Conservation (phyloP, 352 stramenopile species). For the Globisporangium spinosum region DNA sequence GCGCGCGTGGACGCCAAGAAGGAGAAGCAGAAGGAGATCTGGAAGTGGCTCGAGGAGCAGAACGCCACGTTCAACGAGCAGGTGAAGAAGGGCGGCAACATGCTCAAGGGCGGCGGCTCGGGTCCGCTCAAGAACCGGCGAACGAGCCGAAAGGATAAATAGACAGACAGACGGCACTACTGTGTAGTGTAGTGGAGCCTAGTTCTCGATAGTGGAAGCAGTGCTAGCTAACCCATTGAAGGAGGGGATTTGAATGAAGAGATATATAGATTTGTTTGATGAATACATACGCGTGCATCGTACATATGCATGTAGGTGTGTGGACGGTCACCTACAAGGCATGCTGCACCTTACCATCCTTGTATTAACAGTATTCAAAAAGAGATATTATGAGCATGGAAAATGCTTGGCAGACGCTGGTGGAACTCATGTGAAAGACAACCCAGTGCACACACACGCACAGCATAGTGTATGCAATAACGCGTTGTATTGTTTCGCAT, state of each 20-base stretch:
- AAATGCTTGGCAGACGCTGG: no score
- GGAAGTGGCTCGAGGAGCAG: conserved; percentile 94
- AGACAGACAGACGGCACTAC: conserved; percentile 1
- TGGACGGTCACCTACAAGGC: no score
- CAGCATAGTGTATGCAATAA: background rate
- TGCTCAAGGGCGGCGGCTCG: conserved; percentile 93
- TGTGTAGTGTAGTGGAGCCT: background rate
- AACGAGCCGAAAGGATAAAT: conserved; percentile 41
- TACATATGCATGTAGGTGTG: no score
- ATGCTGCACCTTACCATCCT: no score
- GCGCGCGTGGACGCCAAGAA: conserved; percentile 67
- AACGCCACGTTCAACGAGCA: conserved; percentile 98
- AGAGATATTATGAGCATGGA: no score
- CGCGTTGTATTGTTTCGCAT: background rate
- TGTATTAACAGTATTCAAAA: no score
- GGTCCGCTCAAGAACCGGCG: conserved; percentile 59
- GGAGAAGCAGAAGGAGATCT: conserved; percentile 94
- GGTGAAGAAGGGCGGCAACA: conserved; percentile 92
- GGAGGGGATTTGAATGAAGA: conserved; percentile 7
- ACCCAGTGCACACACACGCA: no score
- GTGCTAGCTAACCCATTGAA: background rate
- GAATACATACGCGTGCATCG: background rate
- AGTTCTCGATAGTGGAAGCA: background rate
- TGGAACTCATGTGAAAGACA: no score
- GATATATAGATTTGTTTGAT: conserved; percentile 9